Percentiles rank a stretch among this genome's conserved stretches.
Conservation (phyloP, 179 eudicot genomes). For the Actinidia arguta region DNA sequence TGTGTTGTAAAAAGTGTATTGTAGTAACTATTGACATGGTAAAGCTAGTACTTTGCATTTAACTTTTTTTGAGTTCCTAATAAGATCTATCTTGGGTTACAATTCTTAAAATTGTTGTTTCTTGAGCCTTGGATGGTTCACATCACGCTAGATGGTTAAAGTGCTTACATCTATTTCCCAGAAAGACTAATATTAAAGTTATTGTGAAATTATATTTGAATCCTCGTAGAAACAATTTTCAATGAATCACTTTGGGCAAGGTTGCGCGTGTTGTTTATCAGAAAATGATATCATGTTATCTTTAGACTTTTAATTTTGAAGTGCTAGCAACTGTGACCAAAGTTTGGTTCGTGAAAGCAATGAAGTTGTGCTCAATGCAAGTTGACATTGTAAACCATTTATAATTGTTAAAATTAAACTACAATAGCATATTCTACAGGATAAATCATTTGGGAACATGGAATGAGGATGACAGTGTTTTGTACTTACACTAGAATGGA, state of each 20-base stretch:
- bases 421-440: not conserved
- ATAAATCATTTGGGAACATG: not conserved
- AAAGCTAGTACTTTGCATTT: not conserved
- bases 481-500: no score
- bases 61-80: not conserved
- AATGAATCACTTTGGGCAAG: not conserved
- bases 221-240: not conserved
- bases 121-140: not conserved
- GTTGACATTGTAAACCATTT: not conserved
- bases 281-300: not conserved
- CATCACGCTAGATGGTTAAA: not conserved
- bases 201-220: not conserved
- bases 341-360: not conserved
- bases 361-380: not conserved
- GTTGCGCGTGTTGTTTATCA: not conserved
- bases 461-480: not conserved
- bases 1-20: not conserved
- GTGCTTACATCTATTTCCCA: not conserved
- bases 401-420: not conserved
- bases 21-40: not conserved
- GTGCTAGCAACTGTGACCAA: not conserved
- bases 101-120: not conserved
- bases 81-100: not conserved
- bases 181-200: not conserved
- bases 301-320: not conserved